These are phyloP conservation scores for Phytophthora sp. DNA, from an alignment of 352 stramenopile genomes.

Conservation along the genomic window DNA sequence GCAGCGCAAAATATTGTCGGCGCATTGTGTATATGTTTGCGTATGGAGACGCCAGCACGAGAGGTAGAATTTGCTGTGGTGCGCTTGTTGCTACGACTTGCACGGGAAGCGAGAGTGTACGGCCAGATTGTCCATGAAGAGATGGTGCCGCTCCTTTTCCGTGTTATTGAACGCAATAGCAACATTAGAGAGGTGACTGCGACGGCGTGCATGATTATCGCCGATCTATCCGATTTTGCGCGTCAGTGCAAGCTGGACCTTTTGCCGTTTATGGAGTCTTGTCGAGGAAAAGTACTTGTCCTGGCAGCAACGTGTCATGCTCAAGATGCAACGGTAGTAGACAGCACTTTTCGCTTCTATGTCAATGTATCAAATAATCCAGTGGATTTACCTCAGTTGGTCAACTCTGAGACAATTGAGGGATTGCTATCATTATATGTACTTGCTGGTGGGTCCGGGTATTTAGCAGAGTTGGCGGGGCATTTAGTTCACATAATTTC, in stretches of 20 bases:
- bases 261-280: constrained; percentile 50
- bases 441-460: constrained; percentile 28
- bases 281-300: constrained; percentile 50
- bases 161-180: constrained; percentile 59
- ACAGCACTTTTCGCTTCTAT: constrained; percentile 62
- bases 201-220: constrained; percentile 68
- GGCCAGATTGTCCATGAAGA: constrained; percentile 66
- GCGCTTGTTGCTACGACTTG: constrained; percentile 43
- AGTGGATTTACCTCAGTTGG: constrained; percentile 48
- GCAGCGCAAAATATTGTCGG: constrained; percentile 45
- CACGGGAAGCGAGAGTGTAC: constrained; percentile 47
- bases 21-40: constrained; percentile 44
- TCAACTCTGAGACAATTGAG: constrained; percentile 65
- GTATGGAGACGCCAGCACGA: constrained; percentile 11
- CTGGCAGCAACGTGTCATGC: constrained; percentile 38
- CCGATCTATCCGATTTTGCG: constrained; percentile 70
- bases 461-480: constrained; percentile 38
- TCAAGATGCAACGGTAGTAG: constrained; percentile 38
- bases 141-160: constrained; percentile 56
- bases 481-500: constrained; percentile 57
- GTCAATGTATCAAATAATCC: constrained; percentile 57
- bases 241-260: constrained; percentile 61
- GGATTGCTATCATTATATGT: constrained; percentile 67
- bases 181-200: constrained; percentile 55
- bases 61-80: constrained; percentile 43